Base-by-base conservation (phyloP, 1,139 yeast species). In the Suhomyces kunorum region DNA sequence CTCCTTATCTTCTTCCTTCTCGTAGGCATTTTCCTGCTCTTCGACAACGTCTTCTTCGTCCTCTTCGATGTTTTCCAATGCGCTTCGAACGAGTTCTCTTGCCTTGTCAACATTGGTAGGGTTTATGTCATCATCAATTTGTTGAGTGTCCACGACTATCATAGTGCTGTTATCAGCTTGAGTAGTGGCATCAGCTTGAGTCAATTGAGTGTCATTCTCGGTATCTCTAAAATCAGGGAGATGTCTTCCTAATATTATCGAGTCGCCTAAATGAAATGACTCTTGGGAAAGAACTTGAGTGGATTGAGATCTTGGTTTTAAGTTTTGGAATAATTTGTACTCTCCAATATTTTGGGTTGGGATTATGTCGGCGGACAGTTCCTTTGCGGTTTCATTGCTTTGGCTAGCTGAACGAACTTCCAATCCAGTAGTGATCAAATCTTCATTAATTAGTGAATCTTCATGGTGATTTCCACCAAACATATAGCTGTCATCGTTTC, bases 401-500 rank as follows among this genome's bases (percentile, higher is more conserved):
- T 30, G 34, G 15, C 14, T 24, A 7, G 29, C 14, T 5, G 30
- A 8, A 13, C 48, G 36, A 46, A 48, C 42, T 26, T 50, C 28
- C 28, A 42, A 42, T 4, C 45, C 45, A 2, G 59, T 54, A 1
- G 57, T 51, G 14, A 51, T 48, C 19, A 49, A 38, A 24, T 53
- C 54, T 14, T 53, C 54, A 22, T 45, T 38, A 2, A 46, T 48
- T 8, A 39, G 42, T 4, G 48, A 44, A 5, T 49, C 50, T 7
- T 48, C 51, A 15, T 41, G 45, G n/a, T 43, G 44, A 4, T 26
- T 40, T 25, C 56, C 63, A 2, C 71, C 73, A 49, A 64, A 64
- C 71, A 66, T 66, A 42, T 61, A 65, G 39, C 68, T 62, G 37
- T 67, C 72, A 44, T 65, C 71, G 24, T 51, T 49, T 34, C 39